Evolutionary conservation across 192 early-diverging fungal species (phyloP).

Genomic region (Gaertneriomyces sp.): DNA sequence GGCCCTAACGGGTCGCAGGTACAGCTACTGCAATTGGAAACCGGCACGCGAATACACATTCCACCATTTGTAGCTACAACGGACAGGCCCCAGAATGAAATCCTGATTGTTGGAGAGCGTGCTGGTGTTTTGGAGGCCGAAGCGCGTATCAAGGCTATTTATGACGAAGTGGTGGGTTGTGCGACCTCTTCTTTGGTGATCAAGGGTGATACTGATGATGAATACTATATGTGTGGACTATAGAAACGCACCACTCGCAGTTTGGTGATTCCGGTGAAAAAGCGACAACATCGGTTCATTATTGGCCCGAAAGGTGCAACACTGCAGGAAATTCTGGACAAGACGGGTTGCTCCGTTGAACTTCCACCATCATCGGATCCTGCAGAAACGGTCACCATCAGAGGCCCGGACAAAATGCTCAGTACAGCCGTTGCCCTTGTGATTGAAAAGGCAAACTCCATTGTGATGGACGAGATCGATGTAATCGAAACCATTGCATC

Average conservation of each 20-base stretch:
- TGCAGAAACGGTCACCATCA: conserved; percentile 72
- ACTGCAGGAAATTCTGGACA: conserved; percentile 78
- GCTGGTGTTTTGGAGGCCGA: conserved; percentile 66
- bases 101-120: conserved; percentile 77
- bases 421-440: conserved; percentile 72
- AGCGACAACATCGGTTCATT: conserved; percentile 91
- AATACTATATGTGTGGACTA: conserved; percentile 17
- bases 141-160: conserved; percentile 53
- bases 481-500: conserved; percentile 52
- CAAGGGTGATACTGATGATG: not conserved
- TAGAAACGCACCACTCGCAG: conserved; percentile 57
- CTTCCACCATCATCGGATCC: conserved; percentile 69
- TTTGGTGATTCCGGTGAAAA: conserved; percentile 69
- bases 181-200: too few relatives aligned
- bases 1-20: conserved; percentile 67
- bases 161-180: conserved; percentile 54
- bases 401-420: conserved; percentile 71
- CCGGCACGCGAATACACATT: conserved; percentile 72
- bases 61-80: conserved; percentile 54
- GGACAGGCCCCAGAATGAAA: conserved; percentile 50
- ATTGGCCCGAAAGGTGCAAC: conserved; percentile 74
- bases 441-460: conserved; percentile 74
- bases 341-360: conserved; percentile 83
- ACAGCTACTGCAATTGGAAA: conserved; percentile 56
- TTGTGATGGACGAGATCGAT: conserved; percentile 69